A percentile compares a stretch with the other conserved stretches of the same genome.
phyloP scores from a whole-genome alignment of 202 grass and related monocot species.

The Panicum hallii region DNA sequence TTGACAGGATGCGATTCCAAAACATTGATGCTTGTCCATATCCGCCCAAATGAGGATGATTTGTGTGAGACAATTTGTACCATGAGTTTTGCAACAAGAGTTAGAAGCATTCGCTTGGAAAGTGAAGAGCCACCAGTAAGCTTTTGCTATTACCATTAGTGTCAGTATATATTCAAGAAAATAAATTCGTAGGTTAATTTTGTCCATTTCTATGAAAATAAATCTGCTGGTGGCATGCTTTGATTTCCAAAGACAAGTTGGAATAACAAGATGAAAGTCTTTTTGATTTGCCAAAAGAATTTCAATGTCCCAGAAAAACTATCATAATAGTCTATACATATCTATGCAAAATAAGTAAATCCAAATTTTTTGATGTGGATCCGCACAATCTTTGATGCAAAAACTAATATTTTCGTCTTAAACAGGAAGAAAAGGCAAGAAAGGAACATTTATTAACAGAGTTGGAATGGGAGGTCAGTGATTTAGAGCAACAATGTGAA shows the following conservation, averaged over 20 bases:
- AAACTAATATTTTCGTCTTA: constrained; percentile 44
- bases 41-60: constrained; percentile 87
- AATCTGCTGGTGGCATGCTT: not conserved
- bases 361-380: constrained; percentile 2
- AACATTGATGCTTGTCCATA: constrained; percentile 95
- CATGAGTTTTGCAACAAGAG: constrained; percentile 90
- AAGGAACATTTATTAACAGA: constrained; percentile 66
- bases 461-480: constrained; percentile 56
- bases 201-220: constrained; percentile 11
- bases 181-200: constrained; percentile 13
- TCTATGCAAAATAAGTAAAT: constrained; percentile 36
- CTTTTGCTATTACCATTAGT: constrained; percentile 34
- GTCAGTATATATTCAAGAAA: constrained; percentile 40
- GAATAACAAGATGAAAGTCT: not conserved
- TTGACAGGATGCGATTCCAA: constrained; percentile 90
- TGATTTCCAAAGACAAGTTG: constrained; percentile 9
- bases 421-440: constrained; percentile 71
- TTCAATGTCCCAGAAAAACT: constrained; percentile 22
- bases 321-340: constrained; percentile 3
- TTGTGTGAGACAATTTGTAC: constrained; percentile 93
- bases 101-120: constrained; percentile 80
- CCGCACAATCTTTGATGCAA: constrained; percentile 6
- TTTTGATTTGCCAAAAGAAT: constrained; percentile 23
- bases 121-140: constrained; percentile 80
- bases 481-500: constrained; percentile 80